These are phyloP conservation scores for Solanum piurae DNA, from an alignment of 257 asterid genomes.

Conservation along the genomic window DNA sequence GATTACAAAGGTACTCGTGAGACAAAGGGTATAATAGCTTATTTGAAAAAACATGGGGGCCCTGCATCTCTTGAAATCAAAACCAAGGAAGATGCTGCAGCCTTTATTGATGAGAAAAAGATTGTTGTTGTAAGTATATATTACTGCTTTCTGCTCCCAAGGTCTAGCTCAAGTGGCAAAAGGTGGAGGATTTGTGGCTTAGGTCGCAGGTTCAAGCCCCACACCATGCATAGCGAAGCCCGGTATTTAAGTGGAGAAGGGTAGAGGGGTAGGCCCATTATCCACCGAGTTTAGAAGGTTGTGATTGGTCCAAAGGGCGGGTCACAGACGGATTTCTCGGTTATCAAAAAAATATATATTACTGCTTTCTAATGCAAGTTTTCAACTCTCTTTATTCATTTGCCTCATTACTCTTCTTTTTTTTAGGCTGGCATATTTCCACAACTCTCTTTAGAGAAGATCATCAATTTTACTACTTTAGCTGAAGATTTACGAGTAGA, in stretches of 20 bases:
- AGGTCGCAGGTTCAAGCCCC: no score
- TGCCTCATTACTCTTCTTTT: background rate
- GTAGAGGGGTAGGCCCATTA: no score
- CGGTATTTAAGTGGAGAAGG: no score
- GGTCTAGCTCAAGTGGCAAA: no score
- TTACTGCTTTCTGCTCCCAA: no score
- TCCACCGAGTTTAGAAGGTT: no score
- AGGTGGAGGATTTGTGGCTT: no score
- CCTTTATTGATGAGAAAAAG: slow-evolving; percentile 38
- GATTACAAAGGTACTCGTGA: slow-evolving; percentile 88
- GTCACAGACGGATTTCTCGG: no score
- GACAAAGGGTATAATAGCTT: slow-evolving; percentile 59
- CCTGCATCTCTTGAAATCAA: slow-evolving; percentile 74
- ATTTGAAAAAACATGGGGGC: slow-evolving; percentile 66
- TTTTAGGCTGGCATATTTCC: slow-evolving; percentile 72
- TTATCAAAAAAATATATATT: background rate
- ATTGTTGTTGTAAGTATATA: slow-evolving; percentile 43
- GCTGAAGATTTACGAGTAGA: slow-evolving; percentile 75
- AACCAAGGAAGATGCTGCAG: slow-evolving; percentile 46
- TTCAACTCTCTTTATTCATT: background rate
- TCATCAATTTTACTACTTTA: slow-evolving; percentile 35
- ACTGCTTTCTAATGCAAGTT: background rate
- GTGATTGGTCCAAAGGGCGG: no score
- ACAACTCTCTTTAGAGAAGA: slow-evolving; percentile 57
- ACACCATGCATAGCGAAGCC: no score